phyloP scores from a whole-genome alignment of 2,329 filamentous ascomycete genomes.

The Fusarium multiceps region DNA sequence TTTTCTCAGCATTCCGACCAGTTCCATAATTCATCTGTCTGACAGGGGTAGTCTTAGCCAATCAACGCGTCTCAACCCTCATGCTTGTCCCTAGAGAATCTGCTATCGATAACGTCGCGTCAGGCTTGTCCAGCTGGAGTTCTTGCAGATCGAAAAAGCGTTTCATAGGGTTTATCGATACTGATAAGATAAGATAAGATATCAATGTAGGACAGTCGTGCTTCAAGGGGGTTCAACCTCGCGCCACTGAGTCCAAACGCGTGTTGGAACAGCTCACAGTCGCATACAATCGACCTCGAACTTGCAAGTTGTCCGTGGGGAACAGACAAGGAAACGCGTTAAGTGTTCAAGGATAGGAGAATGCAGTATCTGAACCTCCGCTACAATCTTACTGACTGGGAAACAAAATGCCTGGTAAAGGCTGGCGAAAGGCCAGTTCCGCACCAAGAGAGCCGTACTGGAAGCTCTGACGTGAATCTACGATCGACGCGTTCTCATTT shows the following conservation, averaged over 20 bases:
- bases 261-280: too few species aligned
- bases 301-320: too few species aligned
- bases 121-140: neutral
- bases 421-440: too few species aligned
- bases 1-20: neutral
- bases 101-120: neutral
- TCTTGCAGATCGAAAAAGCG: neutral
- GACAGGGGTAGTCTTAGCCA: rapidly evolving
- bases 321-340: too few species aligned
- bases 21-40: rapidly evolving
- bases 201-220: too few species aligned
- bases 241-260: too few species aligned
- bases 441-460: rapidly evolving
- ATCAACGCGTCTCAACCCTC: rapidly evolving
- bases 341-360: too few species aligned
- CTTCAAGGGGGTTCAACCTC: too few species aligned
- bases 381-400: too few species aligned
- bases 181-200: neutral
- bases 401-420: rapidly evolving
- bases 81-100: rapidly evolving
- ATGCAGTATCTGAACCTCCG: too few species aligned
- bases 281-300: too few species aligned
- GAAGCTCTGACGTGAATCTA: neutral
- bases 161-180: rapidly evolving
- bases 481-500: neutral